phyloP scores from a whole-genome alignment of 164 flowering plant genomes.

The Sextonia rubra region DNA sequence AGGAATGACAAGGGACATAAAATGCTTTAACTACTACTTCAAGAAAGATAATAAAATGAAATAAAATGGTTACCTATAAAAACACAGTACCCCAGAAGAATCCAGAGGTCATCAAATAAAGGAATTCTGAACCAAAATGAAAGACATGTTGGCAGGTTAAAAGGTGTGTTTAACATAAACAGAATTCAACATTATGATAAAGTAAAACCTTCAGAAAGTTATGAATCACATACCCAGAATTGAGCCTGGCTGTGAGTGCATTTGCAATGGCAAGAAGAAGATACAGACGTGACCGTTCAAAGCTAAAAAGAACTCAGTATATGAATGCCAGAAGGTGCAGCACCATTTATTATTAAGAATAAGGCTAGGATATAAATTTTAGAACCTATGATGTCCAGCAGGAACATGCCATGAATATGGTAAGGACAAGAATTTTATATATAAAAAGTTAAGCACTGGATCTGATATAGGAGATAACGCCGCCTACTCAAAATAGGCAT shows the following conservation, averaged over 20 bases:
- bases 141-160: not conserved
- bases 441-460: too few relatives aligned
- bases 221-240: slow-evolving; percentile 61
- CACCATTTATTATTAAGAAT: too few relatives aligned
- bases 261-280: slow-evolving; percentile 96
- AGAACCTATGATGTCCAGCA: too few relatives aligned
- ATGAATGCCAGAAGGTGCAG: too few relatives aligned
- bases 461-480: too few relatives aligned
- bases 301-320: too few relatives aligned
- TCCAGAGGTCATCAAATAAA: slow-evolving; percentile 70
- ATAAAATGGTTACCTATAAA: slow-evolving; percentile 54
- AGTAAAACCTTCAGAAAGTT: not conserved
- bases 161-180: not conserved
- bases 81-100: slow-evolving; percentile 66
- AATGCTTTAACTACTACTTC: not conserved
- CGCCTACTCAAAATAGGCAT: too few relatives aligned
- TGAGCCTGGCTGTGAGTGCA: slow-evolving; percentile 75
- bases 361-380: too few relatives aligned
- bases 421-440: too few relatives aligned
- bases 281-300: slow-evolving; percentile 71
- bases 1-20: not conserved
- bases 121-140: slow-evolving; percentile 55
- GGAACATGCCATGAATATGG: too few relatives aligned
- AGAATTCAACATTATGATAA: not conserved
- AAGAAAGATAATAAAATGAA: not conserved